Conservation (phyloP, 495 filamentous ascomycete species). For the Schizothecium vesticola region DNA sequence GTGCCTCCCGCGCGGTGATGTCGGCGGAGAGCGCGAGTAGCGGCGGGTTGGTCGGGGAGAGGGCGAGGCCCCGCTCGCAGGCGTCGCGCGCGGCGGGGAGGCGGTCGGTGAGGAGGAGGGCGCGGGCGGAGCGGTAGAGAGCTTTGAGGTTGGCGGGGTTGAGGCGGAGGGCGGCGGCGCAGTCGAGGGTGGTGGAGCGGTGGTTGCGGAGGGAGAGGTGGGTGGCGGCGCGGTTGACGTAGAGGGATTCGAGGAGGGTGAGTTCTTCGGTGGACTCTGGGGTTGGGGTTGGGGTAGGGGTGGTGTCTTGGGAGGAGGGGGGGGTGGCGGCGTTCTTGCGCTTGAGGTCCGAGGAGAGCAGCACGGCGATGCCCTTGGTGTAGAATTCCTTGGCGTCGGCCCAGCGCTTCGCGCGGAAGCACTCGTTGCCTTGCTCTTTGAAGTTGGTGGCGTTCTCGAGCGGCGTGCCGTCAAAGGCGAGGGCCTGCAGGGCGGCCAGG, state of each 20-base stretch:
- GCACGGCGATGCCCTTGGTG: constrained; percentile 62
- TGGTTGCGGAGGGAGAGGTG: constrained; percentile 72
- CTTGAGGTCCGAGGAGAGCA: constrained; percentile 55
- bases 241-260: constrained; percentile 64
- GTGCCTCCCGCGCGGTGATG: constrained; percentile 43
- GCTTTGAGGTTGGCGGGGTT: constrained; percentile 81
- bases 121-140: constrained; percentile 73
- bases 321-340: constrained; percentile 12
- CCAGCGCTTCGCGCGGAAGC: constrained; percentile 67
- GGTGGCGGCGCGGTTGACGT: constrained; percentile 81
- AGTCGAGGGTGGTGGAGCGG: constrained; percentile 74
- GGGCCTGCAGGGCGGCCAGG: constrained; percentile 78
- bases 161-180: constrained; percentile 69
- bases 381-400: constrained; percentile 88
- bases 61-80: constrained; percentile 58
- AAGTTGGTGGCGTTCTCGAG: constrained; percentile 73
- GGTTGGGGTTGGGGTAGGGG: constrained; percentile 5
- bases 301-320: not conserved
- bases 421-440: constrained; percentile 86
- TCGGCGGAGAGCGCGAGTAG: constrained; percentile 50
- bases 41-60: constrained; percentile 58
- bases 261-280: constrained; percentile 47
- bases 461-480: constrained; percentile 88
- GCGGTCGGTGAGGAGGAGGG: constrained; percentile 68
- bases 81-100: constrained; percentile 72